Conservation (phyloP, 2,329 filamentous ascomycete species). For the Ophiostoma ulmi region DNA sequence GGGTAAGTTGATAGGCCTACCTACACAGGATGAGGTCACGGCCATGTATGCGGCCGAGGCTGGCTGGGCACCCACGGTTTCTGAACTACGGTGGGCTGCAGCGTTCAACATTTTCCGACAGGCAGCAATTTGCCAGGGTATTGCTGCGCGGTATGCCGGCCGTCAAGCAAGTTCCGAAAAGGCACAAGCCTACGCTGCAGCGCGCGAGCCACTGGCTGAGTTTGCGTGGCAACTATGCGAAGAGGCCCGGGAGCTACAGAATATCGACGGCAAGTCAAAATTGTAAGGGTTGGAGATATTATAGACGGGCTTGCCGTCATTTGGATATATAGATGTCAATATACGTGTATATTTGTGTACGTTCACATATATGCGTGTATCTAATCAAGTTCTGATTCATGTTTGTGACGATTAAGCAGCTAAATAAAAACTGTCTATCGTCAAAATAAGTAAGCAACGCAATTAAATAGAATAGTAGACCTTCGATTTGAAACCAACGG, state of each 20-base stretch:
- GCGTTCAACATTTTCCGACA: conserved; percentile 59
- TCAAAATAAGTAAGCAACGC: neutral
- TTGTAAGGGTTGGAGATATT: conserved; percentile 16
- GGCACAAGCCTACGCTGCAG: conserved; percentile 65
- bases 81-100: conserved; percentile 57
- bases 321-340: neutral
- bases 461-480: neutral
- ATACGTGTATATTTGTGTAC: neutral
- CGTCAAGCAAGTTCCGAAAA: conserved; percentile 85
- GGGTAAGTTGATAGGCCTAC: conserved; percentile 56
- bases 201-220: conserved; percentile 67
- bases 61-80: conserved; percentile 47
- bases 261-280: conserved; percentile 21
- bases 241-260: conserved; percentile 31
- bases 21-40: conserved; percentile 33
- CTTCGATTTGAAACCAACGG: neutral
- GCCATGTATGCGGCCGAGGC: conserved; percentile 42
- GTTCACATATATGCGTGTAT: neutral
- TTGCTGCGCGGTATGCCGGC: conserved; percentile 78
- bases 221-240: conserved; percentile 71
- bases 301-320: neutral
- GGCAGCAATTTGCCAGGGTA: conserved; percentile 71
- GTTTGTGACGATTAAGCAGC: neutral
- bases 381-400: neutral
- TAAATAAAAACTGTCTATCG: neutral